Conservation (phyloP, 441 rosid genomes). For the Gossypium trilobum region DNA sequence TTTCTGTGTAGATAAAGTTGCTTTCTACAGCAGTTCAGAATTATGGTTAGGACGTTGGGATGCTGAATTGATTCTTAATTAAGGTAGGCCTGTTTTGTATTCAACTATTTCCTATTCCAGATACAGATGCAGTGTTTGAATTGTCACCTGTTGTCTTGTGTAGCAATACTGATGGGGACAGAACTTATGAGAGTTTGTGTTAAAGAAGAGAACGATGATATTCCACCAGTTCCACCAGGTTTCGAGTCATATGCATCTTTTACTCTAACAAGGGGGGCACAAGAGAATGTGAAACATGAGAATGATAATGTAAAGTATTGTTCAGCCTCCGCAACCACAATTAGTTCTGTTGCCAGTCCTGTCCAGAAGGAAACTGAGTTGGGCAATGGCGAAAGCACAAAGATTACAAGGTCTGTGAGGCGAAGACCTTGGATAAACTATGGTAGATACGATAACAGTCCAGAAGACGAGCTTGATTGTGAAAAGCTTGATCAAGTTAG, state of each 20-base stretch:
- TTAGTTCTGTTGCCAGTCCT: constrained; percentile 36
- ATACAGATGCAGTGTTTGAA: not conserved
- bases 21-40: not conserved
- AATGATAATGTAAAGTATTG: constrained; percentile 24
- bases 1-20: constrained; percentile 9
- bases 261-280: constrained; percentile 40
- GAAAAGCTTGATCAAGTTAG: constrained; percentile 52
- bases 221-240: constrained; percentile 90
- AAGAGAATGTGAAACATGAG: constrained; percentile 35
- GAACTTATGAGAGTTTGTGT: constrained; percentile 71
- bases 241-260: constrained; percentile 81
- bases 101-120: constrained; percentile 1
- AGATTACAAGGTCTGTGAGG: constrained; percentile 44
- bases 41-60: not conserved
- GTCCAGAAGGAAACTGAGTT: constrained; percentile 40
- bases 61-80: constrained; percentile 9
- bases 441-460: constrained; percentile 32
- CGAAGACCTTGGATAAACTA: constrained; percentile 63
- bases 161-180: constrained; percentile 67
- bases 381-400: constrained; percentile 26
- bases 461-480: constrained; percentile 43
- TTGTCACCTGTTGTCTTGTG: constrained; percentile 11
- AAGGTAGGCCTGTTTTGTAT: constrained; percentile 2
- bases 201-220: constrained; percentile 78
- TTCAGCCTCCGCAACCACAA: constrained; percentile 30